Conservation (phyloP, 2,329 filamentous ascomycete species). For the Colletotrichum paranaense region DNA sequence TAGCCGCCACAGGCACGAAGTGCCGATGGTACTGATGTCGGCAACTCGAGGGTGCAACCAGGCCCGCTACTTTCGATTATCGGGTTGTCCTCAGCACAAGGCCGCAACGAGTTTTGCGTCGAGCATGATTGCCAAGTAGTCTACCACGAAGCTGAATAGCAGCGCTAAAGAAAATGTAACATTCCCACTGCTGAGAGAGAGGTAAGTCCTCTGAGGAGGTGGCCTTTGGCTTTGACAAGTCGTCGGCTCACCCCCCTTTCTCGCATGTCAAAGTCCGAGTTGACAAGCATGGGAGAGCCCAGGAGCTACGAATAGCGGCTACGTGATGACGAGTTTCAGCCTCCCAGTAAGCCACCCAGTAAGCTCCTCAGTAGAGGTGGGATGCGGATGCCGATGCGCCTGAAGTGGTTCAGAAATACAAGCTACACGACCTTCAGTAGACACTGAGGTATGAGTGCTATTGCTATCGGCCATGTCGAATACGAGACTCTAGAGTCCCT, state of each 20-base stretch:
- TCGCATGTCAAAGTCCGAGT: neutral
- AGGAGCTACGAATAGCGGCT: neutral
- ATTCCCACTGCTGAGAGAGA: neutral
- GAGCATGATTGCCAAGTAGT: constrained; percentile 1
- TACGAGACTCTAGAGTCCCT: neutral
- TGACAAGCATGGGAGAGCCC: neutral
- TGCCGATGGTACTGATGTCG: neutral
- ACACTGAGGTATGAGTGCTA: neutral
- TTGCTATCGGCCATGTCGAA: neutral
- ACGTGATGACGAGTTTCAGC: constrained; percentile 1
- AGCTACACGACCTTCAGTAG: neutral
- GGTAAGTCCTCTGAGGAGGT: neutral
- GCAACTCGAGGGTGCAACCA: neutral
- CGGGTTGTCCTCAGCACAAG: neutral
- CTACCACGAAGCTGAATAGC: neutral
- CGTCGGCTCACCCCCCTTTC: neutral
- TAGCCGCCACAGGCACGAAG: neutral
- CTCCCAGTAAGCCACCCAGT: neutral
- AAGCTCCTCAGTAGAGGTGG: neutral
- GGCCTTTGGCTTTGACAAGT: neutral
- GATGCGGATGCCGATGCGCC: neutral
- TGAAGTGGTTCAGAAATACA: neutral
- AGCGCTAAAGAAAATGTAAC: constrained; percentile 5
- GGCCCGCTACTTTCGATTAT: neutral
- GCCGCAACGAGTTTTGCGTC: constrained; percentile 10